Evolutionary conservation across 805 yeast genomes (phyloP).

Genomic region (Wickerhamiella brachini): DNA sequence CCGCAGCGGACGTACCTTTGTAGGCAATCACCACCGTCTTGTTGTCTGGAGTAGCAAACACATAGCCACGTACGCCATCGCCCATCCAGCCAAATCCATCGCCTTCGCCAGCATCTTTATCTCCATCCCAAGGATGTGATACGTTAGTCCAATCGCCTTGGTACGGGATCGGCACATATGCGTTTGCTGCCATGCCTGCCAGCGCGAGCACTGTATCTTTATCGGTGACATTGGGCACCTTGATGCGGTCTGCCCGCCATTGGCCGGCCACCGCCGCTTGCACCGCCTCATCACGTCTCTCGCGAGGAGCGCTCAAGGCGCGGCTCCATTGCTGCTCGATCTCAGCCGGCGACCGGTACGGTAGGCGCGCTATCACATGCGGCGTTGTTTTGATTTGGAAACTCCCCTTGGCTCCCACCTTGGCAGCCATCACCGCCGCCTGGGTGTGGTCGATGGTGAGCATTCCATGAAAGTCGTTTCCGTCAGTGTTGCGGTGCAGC

Average conservation of each 20-base stretch:
- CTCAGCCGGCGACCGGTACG: conserved; percentile 28
- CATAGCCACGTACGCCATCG: conserved; percentile 80
- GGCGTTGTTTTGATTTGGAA: neutral
- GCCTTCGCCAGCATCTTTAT: conserved; percentile 37
- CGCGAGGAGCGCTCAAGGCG: conserved; percentile 19
- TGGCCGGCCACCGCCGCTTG: conserved; percentile 29
- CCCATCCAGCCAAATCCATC: conserved; percentile 74
- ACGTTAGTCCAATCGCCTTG: conserved; percentile 84
- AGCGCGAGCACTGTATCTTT: conserved; percentile 56
- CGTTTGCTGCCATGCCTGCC: conserved; percentile 81
- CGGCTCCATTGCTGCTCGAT: conserved; percentile 52
- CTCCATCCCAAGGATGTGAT: conserved; percentile 23
- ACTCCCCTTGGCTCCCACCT: neutral
- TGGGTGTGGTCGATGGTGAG: neutral
- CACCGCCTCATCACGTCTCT: conserved; percentile 20
- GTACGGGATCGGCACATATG: conserved; percentile 66
- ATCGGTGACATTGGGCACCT: conserved; percentile 66
- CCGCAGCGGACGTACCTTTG: conserved; percentile 87
- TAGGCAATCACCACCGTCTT: conserved; percentile 58
- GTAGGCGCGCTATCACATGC: neutral
- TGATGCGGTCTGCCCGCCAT: conserved; percentile 43
- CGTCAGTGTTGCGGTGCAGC: conserved; percentile 8
- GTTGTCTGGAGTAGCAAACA: conserved; percentile 51
- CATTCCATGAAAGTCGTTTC: conserved; percentile 2
- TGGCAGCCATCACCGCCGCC: conserved; percentile 2